Conservation (phyloP, 345 rosid genomes). For the Sapria himalayana region DNA sequence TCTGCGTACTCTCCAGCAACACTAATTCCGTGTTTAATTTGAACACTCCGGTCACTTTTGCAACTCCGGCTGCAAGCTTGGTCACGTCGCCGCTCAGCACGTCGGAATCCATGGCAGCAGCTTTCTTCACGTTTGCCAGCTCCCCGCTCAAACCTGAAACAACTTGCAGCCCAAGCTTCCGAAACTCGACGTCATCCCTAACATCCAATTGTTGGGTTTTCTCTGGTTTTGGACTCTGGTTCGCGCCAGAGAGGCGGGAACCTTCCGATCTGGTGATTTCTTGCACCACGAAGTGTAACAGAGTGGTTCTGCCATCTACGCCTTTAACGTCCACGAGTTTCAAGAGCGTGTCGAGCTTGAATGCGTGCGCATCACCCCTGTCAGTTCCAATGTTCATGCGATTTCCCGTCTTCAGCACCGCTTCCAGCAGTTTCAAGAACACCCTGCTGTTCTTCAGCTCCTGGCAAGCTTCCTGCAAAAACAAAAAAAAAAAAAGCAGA, state of each 20-base stretch:
- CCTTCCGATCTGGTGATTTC: slow-evolving; percentile 80
- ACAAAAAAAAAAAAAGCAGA: slow-evolving; percentile 2
- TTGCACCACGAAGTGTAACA: slow-evolving; percentile 79
- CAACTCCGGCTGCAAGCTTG: slow-evolving; percentile 32
- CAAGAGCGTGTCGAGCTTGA: slow-evolving; percentile 85
- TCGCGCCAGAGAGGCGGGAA: slow-evolving; percentile 21
- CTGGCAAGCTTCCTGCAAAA: slow-evolving; percentile 45
- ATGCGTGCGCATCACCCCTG: slow-evolving; percentile 80
- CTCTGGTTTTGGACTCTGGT: slow-evolving; percentile 13
- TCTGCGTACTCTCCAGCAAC: slow-evolving; percentile 14
- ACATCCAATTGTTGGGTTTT: slow-evolving; percentile 20
- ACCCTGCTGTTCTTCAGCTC: slow-evolving; percentile 62
- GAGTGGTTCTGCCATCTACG: slow-evolving; percentile 73
- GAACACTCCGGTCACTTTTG: slow-evolving; percentile 29
- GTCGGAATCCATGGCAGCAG: slow-evolving; percentile 70
- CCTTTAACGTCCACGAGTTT: slow-evolving; percentile 81
- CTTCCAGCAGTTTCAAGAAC: slow-evolving; percentile 82
- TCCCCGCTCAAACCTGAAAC: slow-evolving; percentile 68
- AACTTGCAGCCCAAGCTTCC: slow-evolving; percentile 75
- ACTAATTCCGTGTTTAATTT: slow-evolving; percentile 17
- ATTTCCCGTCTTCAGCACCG: slow-evolving; percentile 85
- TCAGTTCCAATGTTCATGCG: slow-evolving; percentile 90
- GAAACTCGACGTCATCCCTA: slow-evolving; percentile 39
- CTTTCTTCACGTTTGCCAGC: slow-evolving; percentile 63
- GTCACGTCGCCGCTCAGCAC: slow-evolving; percentile 35